These are phyloP conservation scores for Choiromyces venosus DNA, from an alignment of 495 filamentous ascomycete genomes.

Conservation along the genomic window DNA sequence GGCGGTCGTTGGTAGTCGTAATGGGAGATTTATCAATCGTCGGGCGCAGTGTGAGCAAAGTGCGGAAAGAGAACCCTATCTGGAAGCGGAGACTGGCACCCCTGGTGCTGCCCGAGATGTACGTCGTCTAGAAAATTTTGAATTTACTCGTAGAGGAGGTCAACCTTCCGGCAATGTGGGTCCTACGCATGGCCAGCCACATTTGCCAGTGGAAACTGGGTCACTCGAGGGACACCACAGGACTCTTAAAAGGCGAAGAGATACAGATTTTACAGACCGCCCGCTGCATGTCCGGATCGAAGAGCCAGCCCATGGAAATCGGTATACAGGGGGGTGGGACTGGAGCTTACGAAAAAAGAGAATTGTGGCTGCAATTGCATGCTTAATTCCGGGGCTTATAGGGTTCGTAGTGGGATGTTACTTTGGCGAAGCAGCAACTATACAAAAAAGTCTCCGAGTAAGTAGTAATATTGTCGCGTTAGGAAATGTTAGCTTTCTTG, in stretches of 20 bases:
- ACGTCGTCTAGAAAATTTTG: not conserved
- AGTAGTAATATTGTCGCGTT: constrained; percentile 60
- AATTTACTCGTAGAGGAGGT: not conserved
- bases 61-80: not conserved
- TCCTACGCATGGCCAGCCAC: not conserved
- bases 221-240: not conserved
- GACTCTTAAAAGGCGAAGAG: not conserved
- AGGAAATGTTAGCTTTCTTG: constrained; percentile 65
- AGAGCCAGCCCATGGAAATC: not conserved
- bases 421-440: constrained; percentile 66
- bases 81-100: not conserved
- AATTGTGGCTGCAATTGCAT: constrained; percentile 61
- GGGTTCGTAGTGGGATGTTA: constrained; percentile 69
- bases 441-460: constrained; percentile 66
- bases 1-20: constrained; percentile 10
- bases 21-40: not conserved
- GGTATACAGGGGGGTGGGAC: constrained; percentile 33
- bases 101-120: not conserved
- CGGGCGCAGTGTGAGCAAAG: not conserved
- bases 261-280: not conserved
- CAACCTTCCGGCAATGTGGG: not conserved
- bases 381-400: constrained; percentile 61
- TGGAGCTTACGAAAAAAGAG: constrained; percentile 52
- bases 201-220: not conserved
- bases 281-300: not conserved